Conservation (phyloP, 768 basidiomycete species). For the Rubroboletus satanas region DNA sequence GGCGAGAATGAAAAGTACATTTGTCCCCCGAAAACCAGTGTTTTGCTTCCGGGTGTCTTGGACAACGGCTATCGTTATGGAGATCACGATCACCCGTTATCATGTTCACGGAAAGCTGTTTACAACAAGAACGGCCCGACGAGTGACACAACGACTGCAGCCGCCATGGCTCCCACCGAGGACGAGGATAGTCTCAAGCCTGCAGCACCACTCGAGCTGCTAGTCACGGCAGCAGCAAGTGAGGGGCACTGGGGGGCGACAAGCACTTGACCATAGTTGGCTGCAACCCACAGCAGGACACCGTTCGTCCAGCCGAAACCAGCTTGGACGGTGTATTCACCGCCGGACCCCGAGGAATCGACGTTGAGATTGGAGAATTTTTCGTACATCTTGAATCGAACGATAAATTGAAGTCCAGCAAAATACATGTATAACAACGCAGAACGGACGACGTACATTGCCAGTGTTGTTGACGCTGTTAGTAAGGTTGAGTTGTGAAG, state of each 20-base stretch:
- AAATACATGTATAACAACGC: no score
- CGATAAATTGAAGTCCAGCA: background rate
- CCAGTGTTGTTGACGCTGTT: slow-evolving; percentile 64
- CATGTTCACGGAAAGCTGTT: background rate
- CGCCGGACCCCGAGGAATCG: slow-evolving; percentile 74
- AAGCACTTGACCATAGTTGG: slow-evolving; percentile 58
- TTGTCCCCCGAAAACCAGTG: no score
- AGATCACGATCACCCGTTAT: background rate
- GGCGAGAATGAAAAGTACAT: no score
- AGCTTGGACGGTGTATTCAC: slow-evolving; percentile 86
- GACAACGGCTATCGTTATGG: background rate
- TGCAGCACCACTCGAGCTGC: slow-evolving; percentile 3
- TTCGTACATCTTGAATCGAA: slow-evolving; percentile 67
- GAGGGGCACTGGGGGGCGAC: slow-evolving; percentile 62
- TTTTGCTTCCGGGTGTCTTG: background rate
- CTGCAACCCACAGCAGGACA: slow-evolving; percentile 70
- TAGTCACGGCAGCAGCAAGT: slow-evolving; percentile 20
- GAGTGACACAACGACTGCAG: background rate
- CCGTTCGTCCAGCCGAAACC: slow-evolving; percentile 93
- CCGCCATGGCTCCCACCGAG: background rate
- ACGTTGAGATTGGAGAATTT: slow-evolving; percentile 80
- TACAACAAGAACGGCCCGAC: slow-evolving; percentile 2
- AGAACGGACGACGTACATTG: slow-evolving; percentile 48
- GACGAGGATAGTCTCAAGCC: background rate
- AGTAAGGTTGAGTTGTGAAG: slow-evolving; percentile 66